phyloP scores from a whole-genome alignment of 2,329 filamentous ascomycete genomes.

The Trichoderma sp. region DNA sequence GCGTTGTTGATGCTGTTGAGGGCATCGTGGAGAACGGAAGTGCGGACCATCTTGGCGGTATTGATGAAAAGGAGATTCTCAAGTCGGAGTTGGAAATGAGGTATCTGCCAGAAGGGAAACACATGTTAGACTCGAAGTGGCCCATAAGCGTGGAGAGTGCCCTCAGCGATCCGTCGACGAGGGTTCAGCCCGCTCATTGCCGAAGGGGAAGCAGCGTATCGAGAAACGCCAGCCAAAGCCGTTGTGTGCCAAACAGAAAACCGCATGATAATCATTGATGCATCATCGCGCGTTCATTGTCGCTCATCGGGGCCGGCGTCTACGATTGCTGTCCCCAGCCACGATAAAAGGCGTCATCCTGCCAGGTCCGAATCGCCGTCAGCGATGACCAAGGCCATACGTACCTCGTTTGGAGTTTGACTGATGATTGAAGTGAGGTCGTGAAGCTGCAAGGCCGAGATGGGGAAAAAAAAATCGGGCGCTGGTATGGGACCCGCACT shows the following conservation, averaged over 20 bases:
- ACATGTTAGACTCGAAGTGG: conserved; percentile 60
- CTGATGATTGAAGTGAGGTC: conserved; percentile 29
- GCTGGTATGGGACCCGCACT: conserved; percentile 11
- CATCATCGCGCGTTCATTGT: background rate
- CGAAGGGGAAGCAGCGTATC: conserved; percentile 64
- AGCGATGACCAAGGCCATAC: conserved; percentile 32
- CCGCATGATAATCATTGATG: conserved; percentile 8
- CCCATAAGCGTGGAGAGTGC: conserved; percentile 67
- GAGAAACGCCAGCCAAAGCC: conserved; percentile 26
- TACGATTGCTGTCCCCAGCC: conserved; percentile 62
- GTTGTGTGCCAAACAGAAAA: conserved; percentile 1
- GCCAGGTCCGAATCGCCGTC: conserved; percentile 34
- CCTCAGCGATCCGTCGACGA: conserved; percentile 53
- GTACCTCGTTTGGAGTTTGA: conserved; percentile 41
- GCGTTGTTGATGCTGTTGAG: conserved; percentile 99
- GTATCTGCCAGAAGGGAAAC: conserved; percentile 52
- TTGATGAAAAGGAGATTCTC: conserved; percentile 67
- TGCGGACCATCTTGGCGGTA: conserved; percentile 94
- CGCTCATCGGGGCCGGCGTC: conserved; percentile 29
- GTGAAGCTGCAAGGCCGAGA: conserved; percentile 25
- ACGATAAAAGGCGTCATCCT: conserved; percentile 48
- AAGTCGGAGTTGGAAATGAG: conserved; percentile 63
- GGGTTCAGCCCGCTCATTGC: conserved; percentile 69
- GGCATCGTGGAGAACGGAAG: conserved; percentile 98
- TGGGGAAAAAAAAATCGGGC: conserved; percentile 19